A percentile compares a stretch with the other conserved stretches of the same genome.
Evolutionary conservation across 2,329 filamentous ascomycete species (phyloP).

Genomic region (Fusarium humuli): DNA sequence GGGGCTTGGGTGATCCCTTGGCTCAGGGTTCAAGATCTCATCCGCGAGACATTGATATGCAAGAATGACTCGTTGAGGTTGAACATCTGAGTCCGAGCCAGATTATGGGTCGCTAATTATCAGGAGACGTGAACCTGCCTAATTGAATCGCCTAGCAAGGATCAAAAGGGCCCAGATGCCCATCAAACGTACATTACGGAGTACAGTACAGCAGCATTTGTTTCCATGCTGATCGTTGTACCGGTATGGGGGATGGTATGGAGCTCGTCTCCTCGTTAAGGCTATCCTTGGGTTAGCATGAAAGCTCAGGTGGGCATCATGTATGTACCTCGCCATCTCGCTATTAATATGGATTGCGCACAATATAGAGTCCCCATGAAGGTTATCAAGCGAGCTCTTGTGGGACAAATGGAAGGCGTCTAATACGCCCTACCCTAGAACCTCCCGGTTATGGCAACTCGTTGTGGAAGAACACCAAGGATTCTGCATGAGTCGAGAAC

Average conservation of each 20-base stretch:
- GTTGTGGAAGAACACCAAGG: background rate
- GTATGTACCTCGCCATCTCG: constrained; percentile 8
- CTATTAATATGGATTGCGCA: background rate
- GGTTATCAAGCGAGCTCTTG: background rate
- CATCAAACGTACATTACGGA: constrained; percentile 2
- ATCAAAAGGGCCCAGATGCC: constrained; percentile 6
- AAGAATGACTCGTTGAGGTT: constrained; percentile 1
- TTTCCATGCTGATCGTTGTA: constrained; percentile 24
- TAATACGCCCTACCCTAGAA: background rate
- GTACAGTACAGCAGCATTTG: constrained; percentile 6
- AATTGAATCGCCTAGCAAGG: constrained; percentile 16
- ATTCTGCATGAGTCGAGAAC: background rate
- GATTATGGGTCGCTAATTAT: background rate
- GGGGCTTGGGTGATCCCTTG: constrained; percentile 23
- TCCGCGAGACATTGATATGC: constrained; percentile 3
- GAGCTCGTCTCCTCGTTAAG: background rate
- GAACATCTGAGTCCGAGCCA: background rate
- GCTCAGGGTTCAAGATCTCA: constrained; percentile 33
- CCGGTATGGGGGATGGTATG: background rate
- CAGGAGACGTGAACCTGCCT: background rate
- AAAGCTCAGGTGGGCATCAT: background rate
- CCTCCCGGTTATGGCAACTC: background rate
- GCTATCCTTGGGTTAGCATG: constrained; percentile 20
- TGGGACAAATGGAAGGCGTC: background rate
- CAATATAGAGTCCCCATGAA: background rate